phyloP scores from a whole-genome alignment of 2,329 filamentous ascomycete genomes.

The Colletotrichum euphorbiae region DNA sequence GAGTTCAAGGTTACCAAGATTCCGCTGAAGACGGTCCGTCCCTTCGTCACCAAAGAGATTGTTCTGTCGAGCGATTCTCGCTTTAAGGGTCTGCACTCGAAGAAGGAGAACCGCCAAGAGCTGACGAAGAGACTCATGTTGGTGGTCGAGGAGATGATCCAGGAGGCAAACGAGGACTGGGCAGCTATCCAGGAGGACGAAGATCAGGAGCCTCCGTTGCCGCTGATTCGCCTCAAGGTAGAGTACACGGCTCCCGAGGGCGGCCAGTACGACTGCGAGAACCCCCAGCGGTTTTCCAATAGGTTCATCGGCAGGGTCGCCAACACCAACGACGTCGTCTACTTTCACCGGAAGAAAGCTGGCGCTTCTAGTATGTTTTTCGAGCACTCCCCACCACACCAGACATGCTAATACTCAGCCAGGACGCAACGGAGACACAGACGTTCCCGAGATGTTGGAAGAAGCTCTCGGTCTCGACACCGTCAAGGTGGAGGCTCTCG shows the following conservation, averaged over 20 bases:
- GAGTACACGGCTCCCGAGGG: constrained; percentile 90
- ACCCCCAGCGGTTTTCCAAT: constrained; percentile 95
- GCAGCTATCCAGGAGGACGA: constrained; percentile 76
- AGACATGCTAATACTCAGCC: neutral
- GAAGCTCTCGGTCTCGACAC: constrained; percentile 76
- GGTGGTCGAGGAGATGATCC: constrained; percentile 88
- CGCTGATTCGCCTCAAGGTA: constrained; percentile 88
- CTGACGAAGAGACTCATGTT: constrained; percentile 81
- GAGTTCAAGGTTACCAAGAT: constrained; percentile 85
- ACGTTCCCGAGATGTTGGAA: constrained; percentile 73
- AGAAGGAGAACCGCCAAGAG: constrained; percentile 84
- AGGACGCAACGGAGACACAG: constrained; percentile 60
- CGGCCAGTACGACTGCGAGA: constrained; percentile 89
- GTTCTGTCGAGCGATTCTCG: constrained; percentile 79
- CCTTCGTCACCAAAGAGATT: constrained; percentile 89
- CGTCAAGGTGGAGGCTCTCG: constrained; percentile 88
- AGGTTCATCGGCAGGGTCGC: constrained; percentile 91
- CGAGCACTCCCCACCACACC: neutral
- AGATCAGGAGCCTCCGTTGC: constrained; percentile 74
- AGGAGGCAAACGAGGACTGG: constrained; percentile 86
- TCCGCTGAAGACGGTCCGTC: constrained; percentile 87
- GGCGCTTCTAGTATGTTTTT: constrained; percentile 57
- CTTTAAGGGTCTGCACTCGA: constrained; percentile 81
- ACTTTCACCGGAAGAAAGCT: constrained; percentile 92
- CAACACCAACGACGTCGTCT: constrained; percentile 92